These are phyloP conservation scores for Trichoderma parareesei DNA, from an alignment of 495 filamentous ascomycete species.

Conservation along the genomic window DNA sequence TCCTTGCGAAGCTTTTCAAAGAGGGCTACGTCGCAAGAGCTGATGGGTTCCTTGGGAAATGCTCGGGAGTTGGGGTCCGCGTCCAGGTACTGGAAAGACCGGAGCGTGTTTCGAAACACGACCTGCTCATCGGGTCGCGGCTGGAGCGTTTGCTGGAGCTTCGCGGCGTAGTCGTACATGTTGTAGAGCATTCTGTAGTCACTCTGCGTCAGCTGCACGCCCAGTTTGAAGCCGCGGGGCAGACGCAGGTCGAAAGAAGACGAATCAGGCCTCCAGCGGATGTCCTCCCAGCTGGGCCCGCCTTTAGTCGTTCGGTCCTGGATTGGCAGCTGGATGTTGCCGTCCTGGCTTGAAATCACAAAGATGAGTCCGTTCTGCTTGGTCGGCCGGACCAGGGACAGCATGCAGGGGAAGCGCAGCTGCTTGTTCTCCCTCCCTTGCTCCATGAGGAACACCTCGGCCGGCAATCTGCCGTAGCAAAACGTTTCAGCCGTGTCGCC, in stretches of 20 bases:
- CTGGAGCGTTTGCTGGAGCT: constrained; percentile 60
- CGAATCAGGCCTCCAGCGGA: constrained; percentile 62
- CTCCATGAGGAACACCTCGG: constrained; percentile 59
- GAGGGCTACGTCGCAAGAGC: constrained; percentile 57
- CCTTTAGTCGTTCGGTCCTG: constrained; percentile 50
- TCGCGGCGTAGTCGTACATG: constrained; percentile 71
- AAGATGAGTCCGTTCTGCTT: constrained; percentile 58
- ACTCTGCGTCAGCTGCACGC: constrained; percentile 58
- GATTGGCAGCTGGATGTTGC: constrained; percentile 64
- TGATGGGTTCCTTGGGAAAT: constrained; percentile 66
- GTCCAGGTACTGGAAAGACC: constrained; percentile 69
- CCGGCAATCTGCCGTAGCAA: constrained; percentile 65
- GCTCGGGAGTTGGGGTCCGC: constrained; percentile 50
- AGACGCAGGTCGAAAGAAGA: constrained; percentile 55
- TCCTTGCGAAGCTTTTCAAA: constrained; percentile 60
- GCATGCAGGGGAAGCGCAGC: constrained; percentile 58
- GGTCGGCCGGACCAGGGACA: constrained; percentile 65
- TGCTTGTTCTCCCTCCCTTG: constrained; percentile 55
- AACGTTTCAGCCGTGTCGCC: constrained; percentile 63
- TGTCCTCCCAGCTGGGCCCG: constrained; percentile 71
- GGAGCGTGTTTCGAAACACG: constrained; percentile 55
- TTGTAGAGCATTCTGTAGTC: constrained; percentile 71
- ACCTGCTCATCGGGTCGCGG: constrained; percentile 55
- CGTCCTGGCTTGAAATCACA: constrained; percentile 66
- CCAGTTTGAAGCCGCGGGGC: constrained; percentile 58